Evolutionary conservation across 2,329 filamentous ascomycete genomes (phyloP), one percentile per base, ranked within the genome.

Genomic region (Zarea fungicola): DNA sequence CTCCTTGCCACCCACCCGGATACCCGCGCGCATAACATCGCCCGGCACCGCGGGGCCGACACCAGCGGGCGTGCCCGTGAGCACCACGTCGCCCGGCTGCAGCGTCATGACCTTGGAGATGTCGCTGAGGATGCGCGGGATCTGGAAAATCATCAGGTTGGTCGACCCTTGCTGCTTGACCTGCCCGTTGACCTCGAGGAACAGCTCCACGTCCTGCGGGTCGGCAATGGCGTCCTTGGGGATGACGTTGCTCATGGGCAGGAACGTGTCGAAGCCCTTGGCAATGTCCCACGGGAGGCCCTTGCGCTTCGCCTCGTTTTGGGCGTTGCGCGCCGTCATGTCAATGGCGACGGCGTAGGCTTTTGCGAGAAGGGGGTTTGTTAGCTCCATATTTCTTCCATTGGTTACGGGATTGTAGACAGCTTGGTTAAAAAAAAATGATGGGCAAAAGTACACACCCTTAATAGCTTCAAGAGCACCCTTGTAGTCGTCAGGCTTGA

Each of bases 191-290:
- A 99, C 88, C 45, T 78, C 84, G 50, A 99, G 78, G 68, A 85
- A 95, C 54, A 99, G 73, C 70, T 95, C 87, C 16, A 89, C 84
- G 60, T 92, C 82, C 66, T 97, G 91, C 26, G 93, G 93, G 69
- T 97, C 83, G 11, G 85, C 80, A 58, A 99, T 89, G 56, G 78
- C 76, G 29, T 80, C 75, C 73, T 95, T 95, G 58, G 83, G 75
- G 60, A 99, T 95, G 48, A 88, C 75, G 55, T 85, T 75, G 66
- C 85, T 89, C 62, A 99, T 79, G 51, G 93, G 93, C 44, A 95
- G 77, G 74, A 99, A 99, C 3, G 93, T 97, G 68, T 99, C 93
- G 65, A 97, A 99, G 40, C 93, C 93, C 75, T 99, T 99, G 58
- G 89, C 86, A 57, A 96, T 96, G 61, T 84, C 83, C 93, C 93